Conservation (phyloP, 1,284 basidiomycete species). For the Psilocybe mexicana region DNA sequence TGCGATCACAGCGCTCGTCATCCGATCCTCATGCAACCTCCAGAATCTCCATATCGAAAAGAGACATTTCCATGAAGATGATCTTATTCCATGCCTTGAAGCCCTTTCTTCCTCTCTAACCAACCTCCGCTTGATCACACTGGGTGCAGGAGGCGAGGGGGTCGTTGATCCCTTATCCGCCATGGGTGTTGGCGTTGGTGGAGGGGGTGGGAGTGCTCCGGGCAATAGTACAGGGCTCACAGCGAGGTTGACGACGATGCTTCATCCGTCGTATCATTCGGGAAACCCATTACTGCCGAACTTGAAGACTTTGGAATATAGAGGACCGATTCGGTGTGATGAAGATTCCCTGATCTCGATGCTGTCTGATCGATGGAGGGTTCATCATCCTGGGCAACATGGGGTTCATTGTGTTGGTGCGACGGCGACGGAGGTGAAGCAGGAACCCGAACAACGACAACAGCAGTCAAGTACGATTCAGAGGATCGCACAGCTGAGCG, state of each 20-base stretch:
- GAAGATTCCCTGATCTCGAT: constrained; percentile 4
- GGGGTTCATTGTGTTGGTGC: no score
- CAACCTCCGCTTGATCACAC: constrained; percentile 11
- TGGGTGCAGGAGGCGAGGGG: neutral
- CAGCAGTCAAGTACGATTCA: neutral
- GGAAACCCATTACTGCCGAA: constrained; percentile 15
- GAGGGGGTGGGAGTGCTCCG: no score
- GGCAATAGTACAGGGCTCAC: constrained; percentile 7
- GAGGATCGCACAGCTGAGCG: neutral
- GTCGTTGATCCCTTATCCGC: neutral
- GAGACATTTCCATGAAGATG: constrained; percentile 11
- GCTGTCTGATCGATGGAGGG: constrained; percentile 8
- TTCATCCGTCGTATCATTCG: constrained; percentile 10
- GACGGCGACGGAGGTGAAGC: no score
- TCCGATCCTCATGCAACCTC: constrained; percentile 17
- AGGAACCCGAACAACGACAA: neutral
- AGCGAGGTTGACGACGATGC: constrained; percentile 5
- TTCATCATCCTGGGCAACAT: neutral
- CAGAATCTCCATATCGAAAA: constrained; percentile 16
- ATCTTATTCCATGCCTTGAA: constrained; percentile 19
- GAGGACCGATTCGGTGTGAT: constrained; percentile 12
- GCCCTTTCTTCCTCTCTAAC: constrained; percentile 13
- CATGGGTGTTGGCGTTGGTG: no score
- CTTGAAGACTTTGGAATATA: constrained; percentile 12
- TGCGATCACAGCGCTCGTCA: constrained; percentile 16